These are phyloP conservation scores for Epichloe scottii DNA, from an alignment of 2,329 filamentous ascomycete genomes.

Conservation along the genomic window DNA sequence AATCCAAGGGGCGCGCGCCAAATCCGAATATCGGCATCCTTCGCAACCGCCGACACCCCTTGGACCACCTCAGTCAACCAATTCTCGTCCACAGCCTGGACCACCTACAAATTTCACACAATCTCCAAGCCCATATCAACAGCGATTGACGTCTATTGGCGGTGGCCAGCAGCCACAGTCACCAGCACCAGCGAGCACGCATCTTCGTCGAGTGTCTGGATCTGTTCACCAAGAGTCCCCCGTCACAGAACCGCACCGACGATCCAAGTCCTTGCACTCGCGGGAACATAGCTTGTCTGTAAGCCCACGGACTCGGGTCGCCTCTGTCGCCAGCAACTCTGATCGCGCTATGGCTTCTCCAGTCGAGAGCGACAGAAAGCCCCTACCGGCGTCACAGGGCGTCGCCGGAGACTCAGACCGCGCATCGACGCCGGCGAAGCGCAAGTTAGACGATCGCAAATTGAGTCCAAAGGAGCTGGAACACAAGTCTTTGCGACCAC, in stretches of 20 bases:
- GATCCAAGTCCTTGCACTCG: slow-evolving; percentile 45
- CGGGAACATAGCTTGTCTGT: slow-evolving; percentile 61
- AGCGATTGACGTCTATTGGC: slow-evolving; percentile 25
- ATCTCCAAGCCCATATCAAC: slow-evolving; percentile 49
- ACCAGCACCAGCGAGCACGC: slow-evolving; percentile 13
- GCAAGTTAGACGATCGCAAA: slow-evolving; percentile 27
- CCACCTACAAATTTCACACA: slow-evolving; percentile 31
- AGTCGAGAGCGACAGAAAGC: slow-evolving; percentile 16
- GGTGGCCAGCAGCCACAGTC: slow-evolving; percentile 21
- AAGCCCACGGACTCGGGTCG: slow-evolving; percentile 61
- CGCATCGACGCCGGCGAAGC: slow-evolving; percentile 26
- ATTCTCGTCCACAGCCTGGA: slow-evolving; percentile 24
- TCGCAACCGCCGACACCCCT: slow-evolving; percentile 43
- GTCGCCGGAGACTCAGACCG: slow-evolving; percentile 19
- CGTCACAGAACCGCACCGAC: slow-evolving; percentile 29
- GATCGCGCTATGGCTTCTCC: slow-evolving; percentile 15
- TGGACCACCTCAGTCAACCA: slow-evolving; percentile 33
- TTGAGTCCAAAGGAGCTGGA: slow-evolving; percentile 40
- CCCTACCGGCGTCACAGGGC: slow-evolving; percentile 11
- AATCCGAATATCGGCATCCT: slow-evolving; percentile 31
- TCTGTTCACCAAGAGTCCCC: slow-evolving; percentile 29
- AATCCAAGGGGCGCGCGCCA: slow-evolving; percentile 30
- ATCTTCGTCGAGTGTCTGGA: slow-evolving; percentile 24
- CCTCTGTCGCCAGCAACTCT: slow-evolving; percentile 35
- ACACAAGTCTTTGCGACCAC: slow-evolving; percentile 32